A percentile compares a stretch with the other conserved stretches of the same genome.
phyloP scores from a whole-genome alignment of 1,284 basidiomycete genomes.

The Apiotrichum montevideense region DNA sequence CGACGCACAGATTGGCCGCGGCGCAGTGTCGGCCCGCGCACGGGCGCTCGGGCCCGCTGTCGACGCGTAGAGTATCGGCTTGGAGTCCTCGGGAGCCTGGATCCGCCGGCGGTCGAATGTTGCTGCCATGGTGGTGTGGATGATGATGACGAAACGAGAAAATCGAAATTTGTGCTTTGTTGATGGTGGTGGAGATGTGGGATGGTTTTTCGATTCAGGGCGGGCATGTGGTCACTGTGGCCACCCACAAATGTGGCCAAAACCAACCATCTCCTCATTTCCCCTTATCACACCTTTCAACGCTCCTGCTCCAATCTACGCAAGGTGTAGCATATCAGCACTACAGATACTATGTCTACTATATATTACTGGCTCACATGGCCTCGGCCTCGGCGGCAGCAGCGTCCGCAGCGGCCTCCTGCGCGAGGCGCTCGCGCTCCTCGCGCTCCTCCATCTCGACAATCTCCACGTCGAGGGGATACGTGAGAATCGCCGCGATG shows the following conservation, averaged over 20 bases:
- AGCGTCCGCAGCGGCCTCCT: constrained; percentile 20
- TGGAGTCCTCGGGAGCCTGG: constrained; percentile 79
- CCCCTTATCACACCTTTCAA: too few species aligned
- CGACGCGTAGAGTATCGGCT: constrained; percentile 54
- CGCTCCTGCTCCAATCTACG: too few species aligned
- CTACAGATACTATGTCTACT: too few species aligned
- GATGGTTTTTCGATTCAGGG: too few species aligned
- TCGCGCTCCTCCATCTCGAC: constrained; percentile 87
- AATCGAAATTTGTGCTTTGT: background rate
- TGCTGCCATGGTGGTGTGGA: constrained; percentile 20
- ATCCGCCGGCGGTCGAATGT: constrained; percentile 75
- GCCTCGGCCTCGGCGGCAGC: background rate
- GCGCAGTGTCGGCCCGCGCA: constrained; percentile 56
- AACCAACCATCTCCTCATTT: too few species aligned
- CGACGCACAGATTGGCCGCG: constrained; percentile 73
- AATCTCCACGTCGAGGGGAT: constrained; percentile 90
- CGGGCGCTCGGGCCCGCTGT: constrained; percentile 41
- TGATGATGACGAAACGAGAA: constrained; percentile 2
- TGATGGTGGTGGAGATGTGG: background rate
- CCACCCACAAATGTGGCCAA: too few species aligned
- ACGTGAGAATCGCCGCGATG: constrained; percentile 91
- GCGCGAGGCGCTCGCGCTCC: constrained; percentile 50
- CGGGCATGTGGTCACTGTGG: too few species aligned
- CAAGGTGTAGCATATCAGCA: too few species aligned
- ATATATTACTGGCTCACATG: too few species aligned